Percentiles rank a stretch among this genome's conserved stretches.
Evolutionary conservation across 306 rosid species (phyloP).

Genomic region (Cucurbita pepo): DNA sequence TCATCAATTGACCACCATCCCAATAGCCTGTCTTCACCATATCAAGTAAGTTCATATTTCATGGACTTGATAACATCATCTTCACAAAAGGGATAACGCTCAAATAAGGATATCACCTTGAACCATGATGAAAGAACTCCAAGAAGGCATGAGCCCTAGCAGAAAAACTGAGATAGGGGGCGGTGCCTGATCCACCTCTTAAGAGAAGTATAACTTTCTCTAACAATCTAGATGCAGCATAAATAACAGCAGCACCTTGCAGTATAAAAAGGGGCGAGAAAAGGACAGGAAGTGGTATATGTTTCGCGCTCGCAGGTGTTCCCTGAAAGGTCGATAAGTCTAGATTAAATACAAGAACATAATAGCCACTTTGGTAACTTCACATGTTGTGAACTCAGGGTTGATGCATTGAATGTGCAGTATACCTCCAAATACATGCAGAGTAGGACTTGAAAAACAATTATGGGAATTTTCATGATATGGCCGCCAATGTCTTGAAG

Average conservation of each 20-base stretch:
- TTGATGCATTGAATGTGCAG: background rate
- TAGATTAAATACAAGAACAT: background rate
- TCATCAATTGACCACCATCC: constrained; percentile 99
- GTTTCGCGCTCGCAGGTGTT: constrained; percentile 50
- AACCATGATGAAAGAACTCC: constrained; percentile 91
- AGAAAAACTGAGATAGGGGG: constrained; percentile 61
- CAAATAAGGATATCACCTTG: constrained; percentile 41
- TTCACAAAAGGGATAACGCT: background rate
- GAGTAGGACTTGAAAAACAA: constrained; percentile 79
- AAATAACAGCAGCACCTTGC: constrained; percentile 70
- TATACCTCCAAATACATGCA: constrained; percentile 87
- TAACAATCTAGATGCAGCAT: constrained; percentile 54
- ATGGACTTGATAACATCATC: background rate
- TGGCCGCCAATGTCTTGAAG: constrained; percentile 96
- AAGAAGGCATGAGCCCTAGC: constrained; percentile 65
- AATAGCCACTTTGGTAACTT: background rate
- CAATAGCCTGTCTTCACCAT: constrained; percentile 41
- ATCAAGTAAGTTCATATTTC: background rate
- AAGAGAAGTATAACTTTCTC: constrained; percentile 65
- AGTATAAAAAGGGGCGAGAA: constrained; percentile 75
- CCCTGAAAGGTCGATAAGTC: constrained; percentile 42
- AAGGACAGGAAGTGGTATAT: constrained; percentile 55
- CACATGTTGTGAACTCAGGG: background rate
- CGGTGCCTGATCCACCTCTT: constrained; percentile 49
- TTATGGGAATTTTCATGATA: constrained; percentile 75